Evolutionary conservation across 2,329 filamentous ascomycete genomes (phyloP).

Genomic region (Neonectria sp.): DNA sequence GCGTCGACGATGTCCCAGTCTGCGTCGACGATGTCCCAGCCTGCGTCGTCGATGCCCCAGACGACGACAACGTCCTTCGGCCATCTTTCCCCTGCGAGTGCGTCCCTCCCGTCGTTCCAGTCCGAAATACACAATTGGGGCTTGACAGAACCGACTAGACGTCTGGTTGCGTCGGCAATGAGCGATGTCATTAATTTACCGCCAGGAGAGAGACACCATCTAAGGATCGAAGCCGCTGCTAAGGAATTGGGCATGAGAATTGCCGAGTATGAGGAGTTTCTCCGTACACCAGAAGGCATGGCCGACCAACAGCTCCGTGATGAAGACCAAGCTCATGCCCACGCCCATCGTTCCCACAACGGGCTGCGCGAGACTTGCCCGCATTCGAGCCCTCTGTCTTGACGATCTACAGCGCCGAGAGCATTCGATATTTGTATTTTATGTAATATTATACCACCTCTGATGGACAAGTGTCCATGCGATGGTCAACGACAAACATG

Average conservation of each 20-base stretch:
- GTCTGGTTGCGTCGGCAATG: constrained; percentile 58
- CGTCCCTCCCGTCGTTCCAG: constrained; percentile 22
- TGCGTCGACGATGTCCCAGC: neutral
- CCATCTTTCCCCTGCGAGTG: constrained; percentile 32
- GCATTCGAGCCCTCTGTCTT: constrained; percentile 15
- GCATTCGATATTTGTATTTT: neutral
- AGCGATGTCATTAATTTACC: constrained; percentile 61
- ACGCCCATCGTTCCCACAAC: constrained; percentile 30
- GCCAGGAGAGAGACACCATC: constrained; percentile 61
- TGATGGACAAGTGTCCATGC: constrained; percentile 2
- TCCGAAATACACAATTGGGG: constrained; percentile 57
- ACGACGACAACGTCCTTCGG: neutral
- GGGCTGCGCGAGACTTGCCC: constrained; percentile 27
- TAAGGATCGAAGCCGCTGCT: constrained; percentile 68
- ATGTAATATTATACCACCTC: constrained; percentile 2
- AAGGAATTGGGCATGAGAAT: constrained; percentile 69
- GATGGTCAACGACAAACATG: neutral
- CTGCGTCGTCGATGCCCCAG: neutral
- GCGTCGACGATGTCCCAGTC: neutral
- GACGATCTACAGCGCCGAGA: neutral
- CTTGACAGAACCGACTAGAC: constrained; percentile 39
- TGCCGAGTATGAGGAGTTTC: constrained; percentile 65
- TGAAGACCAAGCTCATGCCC: constrained; percentile 43
- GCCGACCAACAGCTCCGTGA: constrained; percentile 45
- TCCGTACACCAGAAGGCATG: constrained; percentile 46